phyloP scores from a whole-genome alignment of 176 grass and related monocot species.

The Triticum monococcum region DNA sequence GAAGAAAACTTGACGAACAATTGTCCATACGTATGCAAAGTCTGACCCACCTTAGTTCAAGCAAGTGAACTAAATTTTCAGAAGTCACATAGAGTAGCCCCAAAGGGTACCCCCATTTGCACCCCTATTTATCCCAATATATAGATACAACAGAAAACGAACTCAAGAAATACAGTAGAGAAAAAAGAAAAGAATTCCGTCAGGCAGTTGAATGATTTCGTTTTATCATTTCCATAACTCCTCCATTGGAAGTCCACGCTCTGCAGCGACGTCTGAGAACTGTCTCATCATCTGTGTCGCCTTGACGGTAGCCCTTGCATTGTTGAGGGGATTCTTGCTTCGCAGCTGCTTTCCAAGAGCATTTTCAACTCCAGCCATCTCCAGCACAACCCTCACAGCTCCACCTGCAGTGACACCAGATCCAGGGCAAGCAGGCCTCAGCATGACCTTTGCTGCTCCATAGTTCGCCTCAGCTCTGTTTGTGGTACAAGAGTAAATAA shows the following conservation, averaged over 20 bases:
- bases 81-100: too few species aligned
- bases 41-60: too few species aligned
- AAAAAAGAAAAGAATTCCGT: background rate
- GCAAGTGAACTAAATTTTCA: too few species aligned
- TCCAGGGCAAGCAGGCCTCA: conserved; percentile 88
- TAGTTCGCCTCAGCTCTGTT: conserved; percentile 71
- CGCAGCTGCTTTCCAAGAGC: conserved; percentile 86
- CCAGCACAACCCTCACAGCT: conserved; percentile 74
- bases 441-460: conserved; percentile 82
- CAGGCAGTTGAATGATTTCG: background rate
- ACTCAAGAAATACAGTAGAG: conserved; percentile 11
- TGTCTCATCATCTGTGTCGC: conserved; percentile 73
- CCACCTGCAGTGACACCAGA: conserved; percentile 78
- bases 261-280: conserved; percentile 56
- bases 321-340: conserved; percentile 80
- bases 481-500: conserved; percentile 10
- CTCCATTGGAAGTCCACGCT: conserved; percentile 79
- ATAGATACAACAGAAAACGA: conserved; percentile 22
- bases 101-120: too few species aligned
- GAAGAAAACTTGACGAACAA: conserved; percentile 3
- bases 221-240: conserved; percentile 83
- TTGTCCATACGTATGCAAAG: background rate
- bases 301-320: conserved; percentile 77
- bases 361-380: conserved; percentile 88
- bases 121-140: background rate